Evolutionary conservation across 257 asterid species (phyloP).

Genomic region (Vinca minor): DNA sequence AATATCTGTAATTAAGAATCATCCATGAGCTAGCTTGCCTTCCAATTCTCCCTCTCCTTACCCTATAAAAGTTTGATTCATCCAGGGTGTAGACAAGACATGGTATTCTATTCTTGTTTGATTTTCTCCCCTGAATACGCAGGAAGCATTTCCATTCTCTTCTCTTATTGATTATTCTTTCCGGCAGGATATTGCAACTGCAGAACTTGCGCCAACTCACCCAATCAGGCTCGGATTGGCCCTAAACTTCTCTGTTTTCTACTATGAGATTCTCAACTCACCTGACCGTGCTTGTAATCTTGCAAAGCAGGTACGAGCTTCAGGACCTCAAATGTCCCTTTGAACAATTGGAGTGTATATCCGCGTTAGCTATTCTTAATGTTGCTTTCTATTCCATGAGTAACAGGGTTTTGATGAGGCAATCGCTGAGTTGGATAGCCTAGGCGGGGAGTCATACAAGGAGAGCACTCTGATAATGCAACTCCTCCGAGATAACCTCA

Average conservation of each 20-base stretch:
- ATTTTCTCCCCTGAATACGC: too few species aligned
- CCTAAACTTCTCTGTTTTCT: constrained; percentile 76
- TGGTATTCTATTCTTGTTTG: background rate
- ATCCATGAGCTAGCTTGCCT: background rate
- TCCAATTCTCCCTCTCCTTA: background rate
- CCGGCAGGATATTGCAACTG: constrained; percentile 61
- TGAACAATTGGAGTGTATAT: background rate
- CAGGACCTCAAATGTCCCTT: background rate
- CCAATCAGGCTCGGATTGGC: constrained; percentile 90
- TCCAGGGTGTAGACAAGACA: background rate
- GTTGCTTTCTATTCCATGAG: background rate
- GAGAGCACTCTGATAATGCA: constrained; percentile 94
- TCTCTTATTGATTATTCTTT: constrained; percentile 3
- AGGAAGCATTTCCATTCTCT: background rate
- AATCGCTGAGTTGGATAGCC: constrained; percentile 73
- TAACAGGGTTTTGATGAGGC: constrained; percentile 85
- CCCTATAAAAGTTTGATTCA: background rate
- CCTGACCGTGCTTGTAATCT: constrained; percentile 87
- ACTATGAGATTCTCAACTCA: constrained; percentile 80
- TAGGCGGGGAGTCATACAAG: constrained; percentile 95
- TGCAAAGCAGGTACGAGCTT: constrained; percentile 54
- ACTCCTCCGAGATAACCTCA: constrained; percentile 81
- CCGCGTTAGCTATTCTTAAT: background rate
- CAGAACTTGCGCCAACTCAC: constrained; percentile 77
- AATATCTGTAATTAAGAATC: background rate